A percentile compares a stretch with the other conserved stretches of the same genome.
Evolutionary conservation across 2,329 filamentous ascomycete genomes (phyloP).

Genomic region (Colletotrichum magnum): DNA sequence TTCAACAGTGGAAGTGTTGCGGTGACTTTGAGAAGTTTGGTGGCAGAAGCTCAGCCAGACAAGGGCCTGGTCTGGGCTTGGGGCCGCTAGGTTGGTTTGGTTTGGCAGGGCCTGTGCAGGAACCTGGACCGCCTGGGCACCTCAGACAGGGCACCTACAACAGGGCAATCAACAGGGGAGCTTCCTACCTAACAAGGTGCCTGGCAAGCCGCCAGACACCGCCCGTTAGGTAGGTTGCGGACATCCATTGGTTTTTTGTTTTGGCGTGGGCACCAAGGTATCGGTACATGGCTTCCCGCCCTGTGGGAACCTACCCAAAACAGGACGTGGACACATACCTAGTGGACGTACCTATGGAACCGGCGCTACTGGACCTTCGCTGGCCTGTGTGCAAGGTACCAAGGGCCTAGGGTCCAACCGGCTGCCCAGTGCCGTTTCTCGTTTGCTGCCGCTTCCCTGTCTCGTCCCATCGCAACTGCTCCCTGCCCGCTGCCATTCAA

Average conservation of each 20-base stretch:
- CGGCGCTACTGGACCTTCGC: too few relatives aligned
- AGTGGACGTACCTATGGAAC: too few relatives aligned
- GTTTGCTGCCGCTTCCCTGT: slow-evolving; percentile 31
- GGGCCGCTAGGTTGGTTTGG: background rate
- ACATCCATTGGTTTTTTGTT: too few relatives aligned
- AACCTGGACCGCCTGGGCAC: slow-evolving; percentile 15
- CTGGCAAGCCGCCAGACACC: too few relatives aligned
- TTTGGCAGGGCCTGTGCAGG: slow-evolving; percentile 30
- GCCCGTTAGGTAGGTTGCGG: too few relatives aligned
- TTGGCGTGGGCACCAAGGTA: too few relatives aligned
- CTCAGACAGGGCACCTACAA: slow-evolving; percentile 7
- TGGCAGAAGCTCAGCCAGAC: background rate
- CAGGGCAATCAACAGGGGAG: background rate
- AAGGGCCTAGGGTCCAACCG: slow-evolving; percentile 29
- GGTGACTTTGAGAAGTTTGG: slow-evolving; percentile 9
- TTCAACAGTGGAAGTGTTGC: slow-evolving; percentile 5
- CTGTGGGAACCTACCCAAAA: background rate
- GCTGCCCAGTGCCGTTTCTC: slow-evolving; percentile 16
- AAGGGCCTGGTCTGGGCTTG: background rate
- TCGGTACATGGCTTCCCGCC: background rate
- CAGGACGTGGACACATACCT: too few relatives aligned
- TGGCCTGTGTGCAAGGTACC: too few relatives aligned
- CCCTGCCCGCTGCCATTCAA: slow-evolving; percentile 43
- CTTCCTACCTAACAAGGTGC: too few relatives aligned
- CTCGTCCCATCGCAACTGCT: slow-evolving; percentile 32